Evolutionary conservation across 257 asterid genomes (phyloP), one percentile per base, ranked within the genome.

Genomic region (Craterostigma plantagineum): DNA sequence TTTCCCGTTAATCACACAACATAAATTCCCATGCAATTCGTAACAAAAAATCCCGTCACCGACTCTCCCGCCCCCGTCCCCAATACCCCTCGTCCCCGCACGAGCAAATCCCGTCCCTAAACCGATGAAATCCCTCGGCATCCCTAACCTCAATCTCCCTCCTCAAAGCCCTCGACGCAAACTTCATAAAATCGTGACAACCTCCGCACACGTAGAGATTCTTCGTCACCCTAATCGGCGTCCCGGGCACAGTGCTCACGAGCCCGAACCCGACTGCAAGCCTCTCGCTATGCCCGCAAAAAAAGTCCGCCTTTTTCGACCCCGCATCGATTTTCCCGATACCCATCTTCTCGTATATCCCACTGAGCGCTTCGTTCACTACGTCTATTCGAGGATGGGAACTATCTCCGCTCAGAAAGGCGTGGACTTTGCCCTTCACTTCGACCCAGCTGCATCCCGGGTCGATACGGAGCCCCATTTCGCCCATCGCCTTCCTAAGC

Each of bases 361-460:
- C 83, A 43, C 63, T 57, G 56, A 82, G 38, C 43, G 72, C 62
- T 33, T 59, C 60, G 23, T 16, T 61, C 42, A 79, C 65, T 45
- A 74, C 93, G 50, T 60, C 56, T 18, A 65, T 68, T 42, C 68
- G 71, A 8, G 98, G 95, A 58, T 82, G 98, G 39, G 45, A 73
- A 45, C 34, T 61, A 38, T 87, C 93, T 1, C 83, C 91, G 34
- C 76, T 82, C 42, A 87, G 79, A 46, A 87, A 79, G 0, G 93
- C 98, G 37, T 87, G 91, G 46, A 79, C 73, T 60, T 68, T 67
- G 12, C 93, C 95, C 61, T 67, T 87, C 43, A 82, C 73, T 64
- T 87, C 98, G 18, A 87, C 61, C 98, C 98, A 90, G 62, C 93
- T 79, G 65, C 98, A 90, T 10, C 92, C 91, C 9, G 98, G 98